phyloP scores from a whole-genome alignment of 257 asterid genomes.

The Solanum infundibuliforme region DNA sequence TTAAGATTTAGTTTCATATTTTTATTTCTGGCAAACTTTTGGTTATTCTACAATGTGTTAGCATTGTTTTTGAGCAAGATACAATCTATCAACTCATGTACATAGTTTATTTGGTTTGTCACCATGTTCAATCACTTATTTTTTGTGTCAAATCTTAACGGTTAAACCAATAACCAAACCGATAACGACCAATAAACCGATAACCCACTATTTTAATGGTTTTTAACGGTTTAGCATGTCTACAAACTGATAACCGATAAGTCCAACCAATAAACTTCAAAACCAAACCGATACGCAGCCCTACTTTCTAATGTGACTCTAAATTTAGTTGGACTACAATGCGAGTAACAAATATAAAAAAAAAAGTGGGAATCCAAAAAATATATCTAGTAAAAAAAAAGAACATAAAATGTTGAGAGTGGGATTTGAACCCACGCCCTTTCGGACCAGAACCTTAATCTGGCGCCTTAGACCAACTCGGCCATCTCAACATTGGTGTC shows the following conservation, averaged over 20 bases:
- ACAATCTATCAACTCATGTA: background rate
- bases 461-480: conserved; percentile 99
- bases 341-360: background rate
- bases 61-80: background rate
- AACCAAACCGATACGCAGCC: background rate
- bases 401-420: conserved; percentile 47
- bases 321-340: background rate
- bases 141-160: too few relatives aligned
- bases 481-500: conserved; percentile 62
- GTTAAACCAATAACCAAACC: too few relatives aligned
- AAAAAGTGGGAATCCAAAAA: too few relatives aligned
- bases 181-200: too few relatives aligned
- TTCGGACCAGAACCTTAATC: conserved; percentile 99
- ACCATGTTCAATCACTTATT: too few relatives aligned
- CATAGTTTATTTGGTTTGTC: background rate
- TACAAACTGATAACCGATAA: too few relatives aligned
- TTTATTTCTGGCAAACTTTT: too few relatives aligned
- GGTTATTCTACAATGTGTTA: background rate
- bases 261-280: too few relatives aligned
- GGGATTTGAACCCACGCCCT: conserved; percentile 99
- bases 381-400: background rate
- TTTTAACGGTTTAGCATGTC: too few relatives aligned
- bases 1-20: too few relatives aligned
- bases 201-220: too few relatives aligned
- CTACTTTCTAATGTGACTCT: background rate